Conservation (phyloP, 805 yeast species). For the Metschnikowia lachancei region DNA sequence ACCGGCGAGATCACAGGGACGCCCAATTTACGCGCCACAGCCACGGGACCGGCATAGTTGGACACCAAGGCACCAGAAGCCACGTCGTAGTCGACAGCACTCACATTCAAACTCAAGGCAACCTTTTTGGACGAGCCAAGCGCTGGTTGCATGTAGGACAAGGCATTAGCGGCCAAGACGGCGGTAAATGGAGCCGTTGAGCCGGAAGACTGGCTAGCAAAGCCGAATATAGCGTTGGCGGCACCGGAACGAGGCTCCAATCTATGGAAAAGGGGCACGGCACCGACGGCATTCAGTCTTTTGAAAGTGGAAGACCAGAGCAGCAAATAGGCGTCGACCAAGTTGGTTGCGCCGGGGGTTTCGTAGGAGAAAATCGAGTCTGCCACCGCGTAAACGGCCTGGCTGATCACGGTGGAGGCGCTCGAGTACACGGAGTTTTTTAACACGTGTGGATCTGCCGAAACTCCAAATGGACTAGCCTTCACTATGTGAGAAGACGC, state of each 20-base stretch:
- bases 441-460: slow-evolving; percentile 54
- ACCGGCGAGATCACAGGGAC: slow-evolving; percentile 71
- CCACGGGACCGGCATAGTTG: slow-evolving; percentile 61
- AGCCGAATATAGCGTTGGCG: slow-evolving; percentile 75
- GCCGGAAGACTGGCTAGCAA: slow-evolving; percentile 27
- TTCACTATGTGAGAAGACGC: slow-evolving; percentile 14
- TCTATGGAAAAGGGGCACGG: slow-evolving; percentile 59
- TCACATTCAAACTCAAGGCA: slow-evolving; percentile 69
- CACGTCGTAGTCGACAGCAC: slow-evolving; percentile 71
- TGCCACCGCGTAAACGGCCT: slow-evolving; percentile 51
- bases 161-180: slow-evolving; percentile 64
- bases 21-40: slow-evolving; percentile 59
- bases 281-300: slow-evolving; percentile 48
- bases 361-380: slow-evolving; percentile 66
- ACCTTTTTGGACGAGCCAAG: slow-evolving; percentile 38
- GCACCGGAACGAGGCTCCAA: slow-evolving; percentile 83
- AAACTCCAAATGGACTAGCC: slow-evolving; percentile 55
- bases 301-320: slow-evolving; percentile 58
- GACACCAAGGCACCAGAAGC: slow-evolving; percentile 51
- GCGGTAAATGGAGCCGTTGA: slow-evolving; percentile 37
- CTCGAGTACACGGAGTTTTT: slow-evolving; percentile 51
- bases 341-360: slow-evolving; percentile 51
- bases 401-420: slow-evolving; percentile 52
- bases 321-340: slow-evolving; percentile 56
- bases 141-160: slow-evolving; percentile 64